Base-by-base conservation (phyloP, 257 asterid species). In the Penstemon eatonii region DNA sequence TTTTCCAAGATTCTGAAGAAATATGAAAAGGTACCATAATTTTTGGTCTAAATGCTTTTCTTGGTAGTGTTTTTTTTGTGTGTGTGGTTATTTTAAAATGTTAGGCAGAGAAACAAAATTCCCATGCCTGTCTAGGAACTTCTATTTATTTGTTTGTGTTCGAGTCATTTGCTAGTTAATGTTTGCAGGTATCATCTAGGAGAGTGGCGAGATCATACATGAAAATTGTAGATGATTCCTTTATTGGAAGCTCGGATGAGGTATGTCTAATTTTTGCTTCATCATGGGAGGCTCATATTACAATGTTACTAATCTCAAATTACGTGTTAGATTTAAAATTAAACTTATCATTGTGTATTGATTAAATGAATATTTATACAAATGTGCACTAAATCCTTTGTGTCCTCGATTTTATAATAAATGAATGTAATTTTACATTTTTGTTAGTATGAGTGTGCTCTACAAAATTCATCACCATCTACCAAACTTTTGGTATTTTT, bases 1-100 rank as follows among this genome's bases (percentile, higher is more conserved):
- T 88, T 88, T 60, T 78, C 92, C 70, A 86, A 91, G 88, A 91
- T 88, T 84, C 81, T 91, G 80, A 88, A 91, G 82, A 88, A 91
- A 73, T 91, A 88, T 60, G 97, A 91, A 51, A 91, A 91, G 97
- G 97, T 90, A 71, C 13, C 42, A 36, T 45, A 19, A 63, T 56
- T 43, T 15, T 12, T 73, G 63, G 13, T 62, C 41, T 44, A 61
- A 73, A 59, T 73, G 66, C 66, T 51, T 40, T 69, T 61, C 63
- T 47, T 46, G 54, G 18, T 15, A 15, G 18, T 65, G 38, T 59
- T 69, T 15, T 15, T 15, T 15, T 15, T 15, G 18, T n/a, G n/a
- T n/a, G n/a, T n/a, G n/a, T n/a, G 42, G 50, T 60, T 56, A 33
- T 25, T 53, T 33, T 39, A 11, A 63, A 54, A 60, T 8, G 2